Base-by-base conservation (phyloP, 2,329 filamentous ascomycete genomes). In the Parafenestella ontariensis region DNA sequence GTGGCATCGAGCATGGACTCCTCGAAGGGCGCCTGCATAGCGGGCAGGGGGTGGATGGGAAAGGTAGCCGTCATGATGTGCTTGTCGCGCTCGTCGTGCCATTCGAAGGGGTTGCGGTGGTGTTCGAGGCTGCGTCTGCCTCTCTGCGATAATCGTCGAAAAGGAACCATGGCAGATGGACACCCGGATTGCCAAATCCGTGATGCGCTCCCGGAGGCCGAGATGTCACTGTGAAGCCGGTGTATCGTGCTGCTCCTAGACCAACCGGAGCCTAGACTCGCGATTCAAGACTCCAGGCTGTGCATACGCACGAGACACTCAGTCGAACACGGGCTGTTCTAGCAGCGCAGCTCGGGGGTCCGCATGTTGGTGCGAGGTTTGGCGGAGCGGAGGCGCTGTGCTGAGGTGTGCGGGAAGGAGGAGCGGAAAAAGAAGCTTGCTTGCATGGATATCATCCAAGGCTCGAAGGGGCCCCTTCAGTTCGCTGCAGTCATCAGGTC, bases 11-110 rank as follows among this genome's bases (percentile, higher is more conserved):
- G 79, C 64, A 95, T 85, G 1, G 90, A 94, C 76, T 95, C 91
- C 65, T 90, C 87, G 72, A 96, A 95, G 57, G 91, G 90, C 58
- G 84, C 85, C 73, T 95, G 91, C 85, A 95, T 90, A 26, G 85
- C 83, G 15, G 85, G 79, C 46, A 95, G 88, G 6, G 91, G 91
- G 70, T 96, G 91, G 39, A 77, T 71, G n/a, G 84, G 84, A 56
- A 79, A 72, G 52, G 65, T 67, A 42, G 65, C 64, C 39, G 68
- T 65, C 68, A 73, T 73, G 66, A 70, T 70, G 70, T 62, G 64
- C 47, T 62, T 60, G 61, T 70, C 66, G 64, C 66, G 72, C 49
- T 71, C 66, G 59, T 66, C 62, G 47, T 67, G 64, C 70, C 71
- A 74, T 66, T 67, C 68, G 58, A 64, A 66, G 46, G 69, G 59